A percentile compares a stretch with the other conserved stretches of the same genome.
These are phyloP conservation scores for Jimgerdemannia flammicorona DNA, from an alignment of 192 early-diverging fungal genomes.

Conservation along the genomic window DNA sequence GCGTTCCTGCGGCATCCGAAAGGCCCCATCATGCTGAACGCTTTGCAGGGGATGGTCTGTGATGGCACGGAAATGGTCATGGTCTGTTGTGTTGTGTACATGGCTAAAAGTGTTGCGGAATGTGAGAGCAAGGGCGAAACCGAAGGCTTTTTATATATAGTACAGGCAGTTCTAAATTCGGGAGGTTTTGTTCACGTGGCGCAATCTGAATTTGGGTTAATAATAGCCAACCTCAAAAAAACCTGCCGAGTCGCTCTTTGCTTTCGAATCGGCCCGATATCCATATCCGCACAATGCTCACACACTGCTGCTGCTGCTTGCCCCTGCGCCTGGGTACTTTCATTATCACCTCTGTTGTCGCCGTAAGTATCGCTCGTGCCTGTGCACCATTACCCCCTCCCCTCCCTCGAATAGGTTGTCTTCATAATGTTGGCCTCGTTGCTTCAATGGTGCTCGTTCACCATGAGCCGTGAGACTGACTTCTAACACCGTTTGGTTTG, in stretches of 20 bases:
- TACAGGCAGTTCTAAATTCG: not conserved
- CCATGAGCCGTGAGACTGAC: not conserved
- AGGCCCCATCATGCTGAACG: not conserved
- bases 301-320: not conserved
- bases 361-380: not conserved
- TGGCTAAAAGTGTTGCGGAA: not conserved
- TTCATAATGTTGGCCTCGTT: not conserved
- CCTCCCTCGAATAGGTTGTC: not conserved
- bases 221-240: not conserved
- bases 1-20: not conserved
- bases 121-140: not conserved
- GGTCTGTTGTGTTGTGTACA: too few relatives aligned
- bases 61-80: too few relatives aligned
- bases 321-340: not conserved
- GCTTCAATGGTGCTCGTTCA: too few relatives aligned
- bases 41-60: not conserved
- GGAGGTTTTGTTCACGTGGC: not conserved
- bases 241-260: not conserved
- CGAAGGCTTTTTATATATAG: not conserved
- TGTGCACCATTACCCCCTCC: not conserved
- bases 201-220: not conserved
- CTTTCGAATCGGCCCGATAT: not conserved
- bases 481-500: not conserved
- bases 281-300: not conserved
- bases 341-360: not conserved